Percentiles rank a stretch among this genome's conserved stretches.
Evolutionary conservation across 345 rosid species (phyloP).

Genomic region (Acer campestre): DNA sequence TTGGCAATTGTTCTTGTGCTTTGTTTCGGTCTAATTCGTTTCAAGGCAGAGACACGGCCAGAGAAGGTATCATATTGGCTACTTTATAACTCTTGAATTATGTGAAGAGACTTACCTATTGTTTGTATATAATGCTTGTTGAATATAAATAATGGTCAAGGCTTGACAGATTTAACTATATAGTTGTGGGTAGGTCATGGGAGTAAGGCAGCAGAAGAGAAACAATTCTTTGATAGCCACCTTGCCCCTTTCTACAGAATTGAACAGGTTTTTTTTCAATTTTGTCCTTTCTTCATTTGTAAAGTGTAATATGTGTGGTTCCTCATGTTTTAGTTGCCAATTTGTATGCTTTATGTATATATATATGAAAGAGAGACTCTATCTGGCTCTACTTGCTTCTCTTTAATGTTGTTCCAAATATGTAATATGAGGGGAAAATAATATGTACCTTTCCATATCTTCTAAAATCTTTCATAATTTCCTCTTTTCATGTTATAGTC

Average conservation of each 20-base stretch:
- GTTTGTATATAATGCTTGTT: background rate
- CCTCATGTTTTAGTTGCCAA: background rate
- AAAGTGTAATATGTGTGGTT: conserved; percentile 3
- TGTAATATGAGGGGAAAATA: background rate
- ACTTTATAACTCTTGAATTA: conserved; percentile 12
- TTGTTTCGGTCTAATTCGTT: conserved; percentile 67
- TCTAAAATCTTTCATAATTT: too few relatives aligned
- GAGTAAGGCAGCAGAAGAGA: conserved; percentile 92
- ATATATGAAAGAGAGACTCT: conserved; percentile 9
- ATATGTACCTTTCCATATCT: too few relatives aligned
- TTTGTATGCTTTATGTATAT: background rate
- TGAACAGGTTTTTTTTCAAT: conserved; percentile 74
- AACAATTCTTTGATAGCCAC: conserved; percentile 85
- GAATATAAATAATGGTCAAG: conserved; percentile 14
- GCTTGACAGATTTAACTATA: conserved; percentile 28
- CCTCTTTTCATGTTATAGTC: too few relatives aligned
- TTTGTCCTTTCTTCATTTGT: conserved; percentile 13
- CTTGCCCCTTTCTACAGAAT: conserved; percentile 97
- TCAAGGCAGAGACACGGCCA: conserved; percentile 88
- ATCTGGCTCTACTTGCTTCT: background rate
- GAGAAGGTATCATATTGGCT: conserved; percentile 65
- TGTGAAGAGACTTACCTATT: background rate
- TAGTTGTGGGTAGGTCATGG: conserved; percentile 97
- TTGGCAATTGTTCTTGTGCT: conserved; percentile 69
- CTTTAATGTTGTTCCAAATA: background rate